phyloP scores from a whole-genome alignment of 2,329 filamentous ascomycete genomes.

The Didymella lethalis region DNA sequence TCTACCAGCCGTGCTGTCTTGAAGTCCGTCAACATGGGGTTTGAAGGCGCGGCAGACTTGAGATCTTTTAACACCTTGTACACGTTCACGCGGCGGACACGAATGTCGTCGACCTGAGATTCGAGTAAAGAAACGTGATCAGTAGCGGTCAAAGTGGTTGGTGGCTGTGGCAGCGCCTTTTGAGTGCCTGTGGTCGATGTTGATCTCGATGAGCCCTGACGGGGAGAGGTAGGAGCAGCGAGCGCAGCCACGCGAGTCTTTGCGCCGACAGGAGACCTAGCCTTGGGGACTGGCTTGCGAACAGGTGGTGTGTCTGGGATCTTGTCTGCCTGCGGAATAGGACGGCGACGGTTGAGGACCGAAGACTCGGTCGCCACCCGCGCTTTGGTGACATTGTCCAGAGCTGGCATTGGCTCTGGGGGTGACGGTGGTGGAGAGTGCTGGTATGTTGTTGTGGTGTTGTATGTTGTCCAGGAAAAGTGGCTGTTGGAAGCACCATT shows the following conservation, averaged over 20 bases:
- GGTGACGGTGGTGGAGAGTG: conserved; percentile 55
- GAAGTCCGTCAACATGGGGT: conserved; percentile 51
- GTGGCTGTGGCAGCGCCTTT: conserved; percentile 52
- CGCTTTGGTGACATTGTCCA: conserved; percentile 17
- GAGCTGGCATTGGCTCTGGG: conserved; percentile 46
- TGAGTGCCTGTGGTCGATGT: conserved; percentile 38
- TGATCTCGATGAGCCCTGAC: conserved; percentile 29
- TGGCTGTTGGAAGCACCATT: conserved; percentile 34
- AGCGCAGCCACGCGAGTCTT: conserved; percentile 25
- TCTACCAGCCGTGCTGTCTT: conserved; percentile 46
- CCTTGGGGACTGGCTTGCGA: conserved; percentile 40
- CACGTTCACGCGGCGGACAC: conserved; percentile 49
- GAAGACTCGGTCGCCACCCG: conserved; percentile 38
- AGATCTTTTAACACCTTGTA: conserved; percentile 48
- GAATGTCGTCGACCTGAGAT: conserved; percentile 51
- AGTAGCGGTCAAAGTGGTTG: conserved; percentile 43
- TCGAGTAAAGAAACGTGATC: conserved; percentile 50
- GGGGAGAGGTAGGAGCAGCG: conserved; percentile 32
- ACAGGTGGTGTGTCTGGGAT: conserved; percentile 26
- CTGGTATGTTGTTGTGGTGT: conserved; percentile 51
- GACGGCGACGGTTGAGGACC: conserved; percentile 46
- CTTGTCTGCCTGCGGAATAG: conserved; percentile 37
- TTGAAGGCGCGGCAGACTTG: conserved; percentile 46
- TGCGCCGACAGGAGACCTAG: conserved; percentile 27
- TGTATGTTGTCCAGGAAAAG: conserved; percentile 46